Conservation (phyloP, 306 rosid species). For the Macrotyloma uniflorum region DNA sequence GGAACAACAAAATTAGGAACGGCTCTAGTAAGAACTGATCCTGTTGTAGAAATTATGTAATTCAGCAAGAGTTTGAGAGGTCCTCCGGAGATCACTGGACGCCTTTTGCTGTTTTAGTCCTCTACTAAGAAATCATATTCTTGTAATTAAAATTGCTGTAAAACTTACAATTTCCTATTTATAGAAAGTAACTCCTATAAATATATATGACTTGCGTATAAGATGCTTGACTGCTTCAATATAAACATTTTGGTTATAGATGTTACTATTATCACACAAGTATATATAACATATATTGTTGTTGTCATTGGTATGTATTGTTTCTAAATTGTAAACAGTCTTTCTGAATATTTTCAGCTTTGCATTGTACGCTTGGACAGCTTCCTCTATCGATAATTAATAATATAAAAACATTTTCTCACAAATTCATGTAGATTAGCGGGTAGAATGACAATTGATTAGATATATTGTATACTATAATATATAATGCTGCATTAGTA, state of each 20-base stretch:
- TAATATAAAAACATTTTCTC: not conserved
- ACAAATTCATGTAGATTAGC: not conserved
- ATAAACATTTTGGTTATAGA: not conserved
- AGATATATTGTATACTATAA: not conserved
- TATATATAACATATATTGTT: not conserved
- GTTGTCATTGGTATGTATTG: not conserved
- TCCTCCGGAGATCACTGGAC: conserved; percentile 17
- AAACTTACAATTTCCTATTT: conserved; percentile 19
- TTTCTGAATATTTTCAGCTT: not conserved
- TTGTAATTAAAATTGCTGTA: not conserved
- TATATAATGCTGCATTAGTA: not conserved
- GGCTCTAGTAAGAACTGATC: not conserved
- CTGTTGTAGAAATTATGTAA: conserved; percentile 20
- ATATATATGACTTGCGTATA: not conserved
- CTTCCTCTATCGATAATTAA: not conserved
- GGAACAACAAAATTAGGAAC: conserved; percentile 2
- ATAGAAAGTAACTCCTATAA: conserved; percentile 35
- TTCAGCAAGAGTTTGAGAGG: conserved; percentile 15
- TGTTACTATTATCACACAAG: not conserved
- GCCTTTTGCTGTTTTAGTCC: conserved; percentile 18
- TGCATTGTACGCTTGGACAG: not conserved
- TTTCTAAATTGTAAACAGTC: not conserved
- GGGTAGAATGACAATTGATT: not conserved
- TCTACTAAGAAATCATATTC: conserved; percentile 22
- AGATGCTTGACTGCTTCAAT: conserved; percentile 41